Conservation (phyloP, 2,329 filamentous ascomycete genomes). For the Alternaria gaisen region DNA sequence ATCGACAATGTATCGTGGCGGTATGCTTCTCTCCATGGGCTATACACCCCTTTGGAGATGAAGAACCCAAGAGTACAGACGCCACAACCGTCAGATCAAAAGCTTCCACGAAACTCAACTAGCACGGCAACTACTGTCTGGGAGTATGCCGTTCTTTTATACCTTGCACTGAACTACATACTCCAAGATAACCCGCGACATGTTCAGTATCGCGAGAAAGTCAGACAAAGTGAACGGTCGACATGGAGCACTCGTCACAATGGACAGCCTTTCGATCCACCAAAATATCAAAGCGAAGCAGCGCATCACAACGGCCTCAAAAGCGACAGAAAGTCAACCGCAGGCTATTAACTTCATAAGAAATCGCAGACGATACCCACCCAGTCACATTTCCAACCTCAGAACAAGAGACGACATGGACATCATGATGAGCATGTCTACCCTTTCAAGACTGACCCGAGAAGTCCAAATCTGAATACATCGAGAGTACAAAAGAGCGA, state of each 20-base stretch:
- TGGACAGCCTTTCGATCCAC: background rate
- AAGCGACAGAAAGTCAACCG: background rate
- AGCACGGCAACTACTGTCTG: constrained; percentile 5
- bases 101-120: constrained; percentile 10
- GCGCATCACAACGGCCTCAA: background rate
- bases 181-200: constrained; percentile 18
- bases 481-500: constrained; percentile 13
- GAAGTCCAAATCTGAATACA: background rate
- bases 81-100: background rate
- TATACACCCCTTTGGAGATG: constrained; percentile 3
- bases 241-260: background rate
- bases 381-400: background rate
- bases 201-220: constrained; percentile 10
- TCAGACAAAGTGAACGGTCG: background rate
- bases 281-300: background rate
- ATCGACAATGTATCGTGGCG: constrained; percentile 1
- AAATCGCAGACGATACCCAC: background rate
- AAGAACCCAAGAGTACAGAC: background rate
- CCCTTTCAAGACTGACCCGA: background rate
- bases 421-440: background rate
- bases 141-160: constrained; percentile 14
- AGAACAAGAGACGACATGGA: background rate
- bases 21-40: background rate
- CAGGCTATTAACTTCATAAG: background rate
- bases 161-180: constrained; percentile 20